Base-by-base conservation (phyloP, 1,139 yeast genomes). In the Hansenula sp. region DNA sequence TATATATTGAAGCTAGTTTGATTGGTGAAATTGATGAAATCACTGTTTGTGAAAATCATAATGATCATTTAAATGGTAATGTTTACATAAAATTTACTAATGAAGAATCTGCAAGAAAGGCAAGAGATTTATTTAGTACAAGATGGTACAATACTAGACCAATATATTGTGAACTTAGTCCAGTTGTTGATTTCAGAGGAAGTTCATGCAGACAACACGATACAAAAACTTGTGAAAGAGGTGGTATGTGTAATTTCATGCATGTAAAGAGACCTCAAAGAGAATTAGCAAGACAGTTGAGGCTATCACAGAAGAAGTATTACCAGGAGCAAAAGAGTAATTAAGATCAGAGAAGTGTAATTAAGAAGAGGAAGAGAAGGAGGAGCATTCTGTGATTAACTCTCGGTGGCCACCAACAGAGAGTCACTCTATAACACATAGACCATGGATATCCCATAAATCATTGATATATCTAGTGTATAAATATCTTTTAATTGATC, bases 61-160 rank as follows among this genome's bases (percentile, higher is more conserved):
- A 86, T 53, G 82, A 81, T 52, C 96, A 81, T 53, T 64, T 90
- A 46, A 81, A 79, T 50, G 97, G 97, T 1, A 88, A 88, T 57
- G 95, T 88, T 0, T 87, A 87, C 58, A 78, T 84, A 16, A 71
- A 75, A 44, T 89, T 78, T 59, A 60, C 64, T 34, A 62, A 68
- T 29, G 73, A 71, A 30, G 73, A 70, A 11, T 77, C 73, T 34
- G 96, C 97, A 0, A 68, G 67, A 34, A 62, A 61, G 37, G 92
- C 90, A 0, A 71, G 75, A 35, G 72, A 73, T 35, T 68, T 65
- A 38, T 73, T 89, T 53, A 86, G 86, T 57, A 75, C 79, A 35
- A 75, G 94, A 44, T 90, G 97, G 97, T 90, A 78, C 57, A 79
- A 79, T 41, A 80, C 78, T 9, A 65, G 81, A 43, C 97, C 97